These are phyloP conservation scores for Ogataea ganodermae DNA, from an alignment of 805 yeast species.

Conservation along the genomic window DNA sequence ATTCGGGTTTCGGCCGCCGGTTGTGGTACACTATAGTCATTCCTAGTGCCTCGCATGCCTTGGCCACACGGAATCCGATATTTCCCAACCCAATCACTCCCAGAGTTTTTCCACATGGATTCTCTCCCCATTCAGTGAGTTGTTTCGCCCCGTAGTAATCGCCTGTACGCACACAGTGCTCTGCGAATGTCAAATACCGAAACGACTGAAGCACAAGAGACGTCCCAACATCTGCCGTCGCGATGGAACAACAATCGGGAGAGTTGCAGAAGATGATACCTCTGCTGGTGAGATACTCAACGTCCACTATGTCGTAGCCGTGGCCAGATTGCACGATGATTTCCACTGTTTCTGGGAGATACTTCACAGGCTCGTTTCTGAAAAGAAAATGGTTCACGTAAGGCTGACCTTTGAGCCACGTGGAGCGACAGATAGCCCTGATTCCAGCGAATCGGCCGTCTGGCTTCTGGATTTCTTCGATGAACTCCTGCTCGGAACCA, in stretches of 20 bases:
- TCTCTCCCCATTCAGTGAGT: conserved; percentile 38
- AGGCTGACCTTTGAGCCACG: conserved; percentile 43
- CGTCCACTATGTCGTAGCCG: conserved; percentile 43
- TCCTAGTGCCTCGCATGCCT: conserved; percentile 44
- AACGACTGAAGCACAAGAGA: conserved; percentile 36
- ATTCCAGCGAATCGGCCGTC: conserved; percentile 38
- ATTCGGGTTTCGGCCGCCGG: conserved; percentile 34
- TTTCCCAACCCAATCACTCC: conserved; percentile 53
- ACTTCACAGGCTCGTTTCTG: conserved; percentile 36
- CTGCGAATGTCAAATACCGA: conserved; percentile 41
- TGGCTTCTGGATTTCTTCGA: conserved; percentile 38
- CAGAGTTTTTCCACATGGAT: conserved; percentile 43
- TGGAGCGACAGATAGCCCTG: conserved; percentile 40
- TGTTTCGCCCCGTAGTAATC: conserved; percentile 35
- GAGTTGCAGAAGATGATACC: conserved; percentile 41
- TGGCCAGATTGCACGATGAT: conserved; percentile 42
- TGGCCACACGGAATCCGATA: conserved; percentile 46
- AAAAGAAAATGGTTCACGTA: conserved; percentile 38
- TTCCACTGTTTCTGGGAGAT: conserved; percentile 38
- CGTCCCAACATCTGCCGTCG: conserved; percentile 44
- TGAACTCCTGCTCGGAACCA: conserved; percentile 37
- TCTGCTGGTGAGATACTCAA: conserved; percentile 36
- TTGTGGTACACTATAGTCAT: conserved; percentile 47
- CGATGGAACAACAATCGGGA: conserved; percentile 41
- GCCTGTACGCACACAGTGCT: conserved; percentile 39